Conservation (phyloP, 345 rosid species). For the Aquilaria sinensis region DNA sequence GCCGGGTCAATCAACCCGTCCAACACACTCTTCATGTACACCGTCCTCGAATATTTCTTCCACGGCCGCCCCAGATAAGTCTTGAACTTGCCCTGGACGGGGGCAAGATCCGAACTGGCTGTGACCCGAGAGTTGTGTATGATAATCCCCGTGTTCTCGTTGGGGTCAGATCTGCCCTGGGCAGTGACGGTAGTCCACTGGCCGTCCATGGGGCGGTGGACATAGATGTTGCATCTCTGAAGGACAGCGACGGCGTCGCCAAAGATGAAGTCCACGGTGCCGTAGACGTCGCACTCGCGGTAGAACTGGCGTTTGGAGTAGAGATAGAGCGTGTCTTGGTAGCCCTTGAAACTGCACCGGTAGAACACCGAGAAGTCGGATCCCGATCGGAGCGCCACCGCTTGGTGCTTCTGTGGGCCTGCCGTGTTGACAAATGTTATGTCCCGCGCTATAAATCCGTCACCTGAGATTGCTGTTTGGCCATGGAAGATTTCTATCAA, state of each 20-base stretch:
- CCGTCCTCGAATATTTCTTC: conserved; percentile 71
- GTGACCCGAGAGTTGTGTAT: conserved; percentile 56
- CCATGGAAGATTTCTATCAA: neutral
- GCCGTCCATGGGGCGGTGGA: conserved; percentile 38
- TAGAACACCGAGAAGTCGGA: conserved; percentile 78
- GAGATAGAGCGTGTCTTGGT: conserved; percentile 87
- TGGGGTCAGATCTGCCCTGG: conserved; percentile 56
- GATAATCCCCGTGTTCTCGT: conserved; percentile 77
- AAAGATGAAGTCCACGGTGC: conserved; percentile 75
- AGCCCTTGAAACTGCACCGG: conserved; percentile 75
- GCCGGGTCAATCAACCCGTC: conserved; percentile 43
- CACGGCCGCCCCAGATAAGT: conserved; percentile 86
- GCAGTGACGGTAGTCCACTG: conserved; percentile 72
- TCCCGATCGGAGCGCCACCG: conserved; percentile 82
- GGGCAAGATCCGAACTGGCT: conserved; percentile 35
- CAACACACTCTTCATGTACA: conserved; percentile 46
- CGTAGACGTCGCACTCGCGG: conserved; percentile 63
- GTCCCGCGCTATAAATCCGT: conserved; percentile 66
- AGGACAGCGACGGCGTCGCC: conserved; percentile 60
- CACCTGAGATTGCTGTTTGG: conserved; percentile 51
- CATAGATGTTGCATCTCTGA: conserved; percentile 64
- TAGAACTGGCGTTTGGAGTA: conserved; percentile 80
- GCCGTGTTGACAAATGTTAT: conserved; percentile 89
- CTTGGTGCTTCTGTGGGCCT: conserved; percentile 76
- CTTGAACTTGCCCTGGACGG: conserved; percentile 29